phyloP scores from a whole-genome alignment of 2,329 filamentous ascomycete genomes.

The Neofusicoccum laricinum region DNA sequence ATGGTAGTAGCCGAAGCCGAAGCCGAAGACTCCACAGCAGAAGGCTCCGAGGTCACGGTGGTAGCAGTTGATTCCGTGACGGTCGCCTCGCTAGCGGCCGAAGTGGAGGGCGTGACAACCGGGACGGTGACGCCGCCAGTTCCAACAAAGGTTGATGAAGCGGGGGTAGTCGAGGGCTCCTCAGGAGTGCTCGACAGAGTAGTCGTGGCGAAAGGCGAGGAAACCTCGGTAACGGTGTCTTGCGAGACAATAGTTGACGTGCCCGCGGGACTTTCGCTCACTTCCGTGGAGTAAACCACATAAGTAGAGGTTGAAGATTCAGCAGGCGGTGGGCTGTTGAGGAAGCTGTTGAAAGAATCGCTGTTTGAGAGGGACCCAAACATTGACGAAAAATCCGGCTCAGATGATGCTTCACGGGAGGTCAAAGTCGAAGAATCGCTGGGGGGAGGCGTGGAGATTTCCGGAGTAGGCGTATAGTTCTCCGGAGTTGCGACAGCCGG shows the following conservation, averaged over 20 bases:
- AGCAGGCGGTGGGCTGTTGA: conserved; percentile 8
- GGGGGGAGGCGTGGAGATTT: conserved; percentile 3
- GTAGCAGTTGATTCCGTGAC: background rate
- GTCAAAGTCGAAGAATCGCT: conserved; percentile 15
- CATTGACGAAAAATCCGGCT: conserved; percentile 26
- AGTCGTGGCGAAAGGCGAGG: background rate
- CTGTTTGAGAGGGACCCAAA: conserved; percentile 26
- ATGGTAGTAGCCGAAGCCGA: background rate
- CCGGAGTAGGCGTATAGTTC: background rate
- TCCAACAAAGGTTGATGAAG: conserved; percentile 5
- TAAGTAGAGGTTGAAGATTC: conserved; percentile 12
- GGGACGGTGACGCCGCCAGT: conserved; percentile 4
- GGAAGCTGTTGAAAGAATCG: conserved; percentile 11
- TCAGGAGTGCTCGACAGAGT: conserved; percentile 5
- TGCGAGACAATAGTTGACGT: conserved; percentile 22
- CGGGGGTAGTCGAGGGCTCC: background rate
- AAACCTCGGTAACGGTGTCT: conserved; percentile 22
- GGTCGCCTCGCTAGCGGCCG: background rate
- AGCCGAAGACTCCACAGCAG: background rate
- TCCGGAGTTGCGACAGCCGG: conserved; percentile 20
- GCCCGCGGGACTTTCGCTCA: background rate
- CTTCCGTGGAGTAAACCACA: background rate
- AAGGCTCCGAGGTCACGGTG: background rate
- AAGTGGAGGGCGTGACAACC: conserved; percentile 7
- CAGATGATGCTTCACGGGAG: conserved; percentile 7